Evolutionary conservation across 768 basidiomycete species (phyloP), one percentile per base, ranked within the genome.

Genomic region (Xerocomellus amylosporus): DNA sequence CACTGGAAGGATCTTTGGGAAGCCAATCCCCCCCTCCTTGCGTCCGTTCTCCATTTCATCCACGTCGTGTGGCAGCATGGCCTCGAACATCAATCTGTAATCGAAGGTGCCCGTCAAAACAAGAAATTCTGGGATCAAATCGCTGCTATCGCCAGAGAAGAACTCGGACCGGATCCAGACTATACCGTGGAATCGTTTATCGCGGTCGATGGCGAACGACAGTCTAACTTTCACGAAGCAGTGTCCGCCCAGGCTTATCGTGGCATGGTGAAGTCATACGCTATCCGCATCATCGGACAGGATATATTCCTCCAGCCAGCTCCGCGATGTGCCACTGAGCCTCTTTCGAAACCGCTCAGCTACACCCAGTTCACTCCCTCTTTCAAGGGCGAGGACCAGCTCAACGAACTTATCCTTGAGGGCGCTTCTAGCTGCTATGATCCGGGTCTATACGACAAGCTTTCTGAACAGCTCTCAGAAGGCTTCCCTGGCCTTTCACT

Each of bases 1-100:
- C 77, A 76, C 42, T 93, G 90, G 90, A 82, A 83, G 46, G 81
- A 82, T 24, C 75, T 88, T 42, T 92, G 91, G 87, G 83, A 88
- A 40, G 69, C 79, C 28, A 90, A 90, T 56, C 90, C 93, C 0
- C 79, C 86, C 19, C 73, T 94, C 9, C 77, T 97, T 13, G 79
- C 86, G 0, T 83, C 86, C 12, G 79, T 90, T 19, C 71, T 96
- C 45, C 77, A 81, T 6, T 96, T 95, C 74, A 70, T 93, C 61
- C 81, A 86, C 56, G 77, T 84, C 24, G 83, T 89, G 17, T 90
- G 90, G 92, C 81, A 88, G 67, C 87, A 91, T 62, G 84, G 84
- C 28, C 74, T 85, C 58, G 87, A 94, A 64, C 87, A 93, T 66
- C 84, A 80, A 51, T 58, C 73, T 0, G 71, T 80, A 2, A 75